Evolutionary conservation across 306 rosid species (phyloP), one percentile per base, ranked within the genome.

Genomic region (Vicia sativa): DNA sequence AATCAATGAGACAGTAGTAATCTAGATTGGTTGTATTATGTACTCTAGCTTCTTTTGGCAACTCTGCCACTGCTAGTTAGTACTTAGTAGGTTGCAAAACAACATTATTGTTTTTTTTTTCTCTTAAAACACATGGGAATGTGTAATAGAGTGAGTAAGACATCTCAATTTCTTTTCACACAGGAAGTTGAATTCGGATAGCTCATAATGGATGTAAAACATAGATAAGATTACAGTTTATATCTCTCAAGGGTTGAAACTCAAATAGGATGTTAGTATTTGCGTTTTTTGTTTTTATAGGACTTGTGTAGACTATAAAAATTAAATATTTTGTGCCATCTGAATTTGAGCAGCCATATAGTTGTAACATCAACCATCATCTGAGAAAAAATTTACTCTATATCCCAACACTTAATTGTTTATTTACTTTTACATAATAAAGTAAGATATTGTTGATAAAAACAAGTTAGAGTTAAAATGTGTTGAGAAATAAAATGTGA

Each of bases 161-260:
- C 25, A 2, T 11, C 25, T 48, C 21, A 48, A 6, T 45, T 45
- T n/a, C 6, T 42, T 18, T n/a, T n/a, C n/a, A n/a, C 55, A 8
- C 6, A 16, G 2, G 55, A 16, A 16, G 1, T 9, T 11, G 26
- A 16, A n/a, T 48, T 48, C 0, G 3, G 5, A 48, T 16, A 16
- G 25, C 10, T 16, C 12, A 48, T 16, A 48, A 16, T 48, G 6
- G 5, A 48, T 48, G n/a, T n/a, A n/a, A n/a, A n/a, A n/a, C n/a
- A n/a, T n/a, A n/a, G n/a, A n/a, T n/a, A n/a, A n/a, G n/a, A n/a
- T n/a, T n/a, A n/a, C n/a, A n/a, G n/a, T n/a, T n/a, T n/a, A n/a
- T n/a, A n/a, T n/a, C n/a, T n/a, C n/a, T n/a, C n/a, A n/a, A n/a
- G 55, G 25, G 26, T 16, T 48, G 55, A 48, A 48, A 48, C 55